Evolutionary conservation across 1,284 basidiomycete genomes (phyloP), one percentile per base, ranked within the genome.

Genomic region (Sparassis latifolia): DNA sequence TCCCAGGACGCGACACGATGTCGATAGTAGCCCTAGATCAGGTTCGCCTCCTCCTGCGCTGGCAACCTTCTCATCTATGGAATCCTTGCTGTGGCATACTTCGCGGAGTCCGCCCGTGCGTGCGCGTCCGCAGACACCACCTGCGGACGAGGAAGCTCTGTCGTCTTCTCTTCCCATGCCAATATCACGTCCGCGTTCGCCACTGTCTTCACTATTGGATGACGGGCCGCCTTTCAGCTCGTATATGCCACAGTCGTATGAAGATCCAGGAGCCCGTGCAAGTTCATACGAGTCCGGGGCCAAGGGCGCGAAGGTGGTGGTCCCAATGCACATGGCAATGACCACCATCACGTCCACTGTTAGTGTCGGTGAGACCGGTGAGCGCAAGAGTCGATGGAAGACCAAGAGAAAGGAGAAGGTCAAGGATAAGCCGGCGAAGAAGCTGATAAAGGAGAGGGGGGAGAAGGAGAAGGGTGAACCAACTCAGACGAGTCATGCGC

Each of bases 1-100:
- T 35, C 33, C 10, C 10, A 28, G 28, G 6, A 42, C 10, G 10
- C 6, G 27, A 42, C 27, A 1, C 40, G 40, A 7, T 12, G 35
- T 12, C 10, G 7, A 27, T 7, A 42, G 40, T 10, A 45, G 45
- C 35, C 37, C 48, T 12, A 46, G 46, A 28, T 28, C 9, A 38
- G 32, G 29, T 33, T 51, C 49, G 12, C 50, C 12, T 2, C 50
- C 47, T 1, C 58, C 52, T 4, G 58, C 56, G 33, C 60, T 66
- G 12, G 59, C 56, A 3, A 62, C 55, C 48, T 65, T 65, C 49
- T 58, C 65, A 0, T 66, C 65, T 4, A 63, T 53, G 3, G 65
- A 66, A 44, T 66, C 65, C 2, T 52, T 64, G 3, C 49, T 62
- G 6, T 50, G 53, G 51, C 58, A 57, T 27, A 60, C 58, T 2